Evolutionary conservation across 2,329 filamentous ascomycete species (phyloP).

Genomic region (Coniochaeta ligniaria): DNA sequence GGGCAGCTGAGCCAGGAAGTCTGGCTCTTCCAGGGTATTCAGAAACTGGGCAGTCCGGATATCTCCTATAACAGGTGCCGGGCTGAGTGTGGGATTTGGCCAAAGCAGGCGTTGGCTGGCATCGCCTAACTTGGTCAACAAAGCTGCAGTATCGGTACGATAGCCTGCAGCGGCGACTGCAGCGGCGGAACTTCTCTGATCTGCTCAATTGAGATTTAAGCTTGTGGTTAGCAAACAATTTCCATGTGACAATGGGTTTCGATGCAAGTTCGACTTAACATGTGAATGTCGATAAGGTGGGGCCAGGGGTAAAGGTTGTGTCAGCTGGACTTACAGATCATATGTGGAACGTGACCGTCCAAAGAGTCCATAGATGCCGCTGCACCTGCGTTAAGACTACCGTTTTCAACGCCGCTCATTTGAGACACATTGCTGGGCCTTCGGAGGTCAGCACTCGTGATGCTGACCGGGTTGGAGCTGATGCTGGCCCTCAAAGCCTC

Average conservation of each 20-base stretch:
- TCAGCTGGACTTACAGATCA: slow-evolving; percentile 35
- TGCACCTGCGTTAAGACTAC: not conserved
- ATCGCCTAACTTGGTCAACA: slow-evolving; percentile 20
- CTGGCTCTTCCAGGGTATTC: slow-evolving; percentile 39
- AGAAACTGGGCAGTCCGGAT: slow-evolving; percentile 34
- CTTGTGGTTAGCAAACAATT: slow-evolving; percentile 11
- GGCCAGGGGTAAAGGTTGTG: not conserved
- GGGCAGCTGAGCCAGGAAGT: slow-evolving; percentile 43
- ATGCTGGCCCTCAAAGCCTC: slow-evolving; percentile 38
- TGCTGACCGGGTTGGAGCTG: slow-evolving; percentile 23
- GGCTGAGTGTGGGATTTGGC: slow-evolving; percentile 19
- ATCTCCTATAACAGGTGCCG: slow-evolving; percentile 26
- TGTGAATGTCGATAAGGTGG: slow-evolving; percentile 9
- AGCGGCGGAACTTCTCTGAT: slow-evolving; percentile 7
- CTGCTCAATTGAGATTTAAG: slow-evolving; percentile 7
- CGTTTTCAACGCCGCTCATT: slow-evolving; percentile 13
- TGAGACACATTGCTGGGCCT: slow-evolving; percentile 25
- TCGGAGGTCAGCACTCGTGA: slow-evolving; percentile 28
- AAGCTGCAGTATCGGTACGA: slow-evolving; percentile 8
- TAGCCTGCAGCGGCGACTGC: slow-evolving; percentile 1
- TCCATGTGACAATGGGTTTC: not conserved
- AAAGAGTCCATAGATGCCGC: slow-evolving; percentile 5
- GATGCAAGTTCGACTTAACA: slow-evolving; percentile 7
- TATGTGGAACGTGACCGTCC: slow-evolving; percentile 37
- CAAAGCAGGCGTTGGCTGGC: slow-evolving; percentile 23